phyloP scores from a whole-genome alignment of 257 asterid genomes.

The Solanum pinnatisectum region DNA sequence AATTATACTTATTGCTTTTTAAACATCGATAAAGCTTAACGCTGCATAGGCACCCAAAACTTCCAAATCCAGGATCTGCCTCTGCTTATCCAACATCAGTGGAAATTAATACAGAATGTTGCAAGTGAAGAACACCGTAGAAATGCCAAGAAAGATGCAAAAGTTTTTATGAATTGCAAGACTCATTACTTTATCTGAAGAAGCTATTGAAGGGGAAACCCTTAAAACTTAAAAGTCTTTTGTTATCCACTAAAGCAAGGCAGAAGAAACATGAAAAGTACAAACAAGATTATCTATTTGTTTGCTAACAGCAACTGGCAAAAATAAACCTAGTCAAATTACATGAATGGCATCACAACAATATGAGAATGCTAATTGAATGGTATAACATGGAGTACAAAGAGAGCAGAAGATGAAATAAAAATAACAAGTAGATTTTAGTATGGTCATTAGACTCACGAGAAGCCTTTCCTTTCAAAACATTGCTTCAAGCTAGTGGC shows the following conservation, averaged over 20 bases:
- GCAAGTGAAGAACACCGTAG: not conserved
- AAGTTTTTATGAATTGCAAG: not conserved
- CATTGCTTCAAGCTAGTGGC: constrained; percentile 53
- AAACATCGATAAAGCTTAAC: not conserved
- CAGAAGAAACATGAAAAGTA: not conserved
- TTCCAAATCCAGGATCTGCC: not conserved
- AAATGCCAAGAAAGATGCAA: not conserved
- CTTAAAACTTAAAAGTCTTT: not conserved
- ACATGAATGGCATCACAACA: not conserved
- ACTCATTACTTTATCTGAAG: not conserved
- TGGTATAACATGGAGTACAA: not conserved
- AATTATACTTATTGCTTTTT: not conserved
- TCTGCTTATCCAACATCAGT: not conserved
- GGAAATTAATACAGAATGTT: not conserved
- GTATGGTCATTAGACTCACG: constrained; percentile 40
- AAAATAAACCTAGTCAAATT: not conserved
- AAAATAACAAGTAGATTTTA: not conserved
- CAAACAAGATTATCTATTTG: not conserved
- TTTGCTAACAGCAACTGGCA: not conserved
- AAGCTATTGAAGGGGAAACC: not conserved
- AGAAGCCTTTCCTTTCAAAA: constrained; percentile 76
- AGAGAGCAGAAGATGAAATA: not conserved
- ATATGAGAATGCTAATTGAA: not conserved
- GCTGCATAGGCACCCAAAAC: not conserved
- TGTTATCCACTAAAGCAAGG: not conserved